These are phyloP conservation scores for Phytopythium aichiense DNA, from an alignment of 352 stramenopile genomes.

Conservation along the genomic window DNA sequence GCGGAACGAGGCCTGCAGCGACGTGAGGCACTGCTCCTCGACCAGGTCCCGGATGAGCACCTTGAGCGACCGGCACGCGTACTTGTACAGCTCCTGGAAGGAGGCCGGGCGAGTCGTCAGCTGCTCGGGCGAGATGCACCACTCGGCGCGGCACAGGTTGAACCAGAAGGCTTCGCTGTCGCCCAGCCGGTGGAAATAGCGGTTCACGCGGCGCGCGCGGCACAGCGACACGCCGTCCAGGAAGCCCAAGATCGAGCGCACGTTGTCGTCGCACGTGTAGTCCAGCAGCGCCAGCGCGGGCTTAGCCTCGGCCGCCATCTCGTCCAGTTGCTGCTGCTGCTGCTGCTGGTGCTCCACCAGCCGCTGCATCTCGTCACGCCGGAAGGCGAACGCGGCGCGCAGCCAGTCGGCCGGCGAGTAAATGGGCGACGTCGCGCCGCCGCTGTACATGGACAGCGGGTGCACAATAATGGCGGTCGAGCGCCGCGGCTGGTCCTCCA, in stretches of 20 bases:
- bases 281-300: slow-evolving; percentile 42
- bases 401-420: slow-evolving; percentile 34
- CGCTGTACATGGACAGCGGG: slow-evolving; percentile 44
- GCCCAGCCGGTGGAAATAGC: slow-evolving; percentile 44
- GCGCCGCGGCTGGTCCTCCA: background rate
- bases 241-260: slow-evolving; percentile 58
- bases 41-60: slow-evolving; percentile 73
- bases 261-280: slow-evolving; percentile 72
- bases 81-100: slow-evolving; percentile 75
- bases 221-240: slow-evolving; percentile 70
- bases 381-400: slow-evolving; percentile 23
- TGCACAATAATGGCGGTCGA: slow-evolving; percentile 64
- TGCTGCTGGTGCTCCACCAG: slow-evolving; percentile 19
- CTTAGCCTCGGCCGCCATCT: background rate
- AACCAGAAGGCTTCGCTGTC: slow-evolving; percentile 65
- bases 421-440: slow-evolving; percentile 20
- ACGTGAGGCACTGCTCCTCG: slow-evolving; percentile 71
- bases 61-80: slow-evolving; percentile 65
- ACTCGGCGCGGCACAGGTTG: slow-evolving; percentile 63
- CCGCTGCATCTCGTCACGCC: slow-evolving; percentile 29
- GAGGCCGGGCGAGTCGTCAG: slow-evolving; percentile 50
- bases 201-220: slow-evolving; percentile 47
- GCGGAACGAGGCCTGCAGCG: slow-evolving; percentile 63
- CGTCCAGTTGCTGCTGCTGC: slow-evolving; percentile 6
- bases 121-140: slow-evolving; percentile 70